Percentiles rank a stretch among this genome's conserved stretches.
Conservation (phyloP, 495 filamentous ascomycete genomes). For the Neurospora hispaniola region DNA sequence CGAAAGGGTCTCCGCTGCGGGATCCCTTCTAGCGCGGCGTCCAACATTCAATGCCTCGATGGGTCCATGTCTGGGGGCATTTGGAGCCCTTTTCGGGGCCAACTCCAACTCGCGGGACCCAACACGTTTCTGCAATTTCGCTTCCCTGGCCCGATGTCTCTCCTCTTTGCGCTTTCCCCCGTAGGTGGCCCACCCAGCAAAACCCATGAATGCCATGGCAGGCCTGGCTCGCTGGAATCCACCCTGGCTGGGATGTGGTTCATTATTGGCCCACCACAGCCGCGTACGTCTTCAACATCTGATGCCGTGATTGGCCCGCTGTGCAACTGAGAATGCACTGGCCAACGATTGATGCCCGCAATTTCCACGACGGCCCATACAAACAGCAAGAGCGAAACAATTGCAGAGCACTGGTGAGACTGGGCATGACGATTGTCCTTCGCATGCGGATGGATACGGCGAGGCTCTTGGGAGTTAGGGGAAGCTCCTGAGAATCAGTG, state of each 20-base stretch:
- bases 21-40: neutral
- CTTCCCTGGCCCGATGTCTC: neutral
- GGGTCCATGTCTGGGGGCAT: neutral
- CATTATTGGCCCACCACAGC: neutral
- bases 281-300: neutral
- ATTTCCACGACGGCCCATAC: neutral
- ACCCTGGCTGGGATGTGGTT: neutral
- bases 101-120: neutral
- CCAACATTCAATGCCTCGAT: neutral
- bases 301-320: neutral
- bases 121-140: neutral
- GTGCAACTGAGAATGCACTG: neutral
- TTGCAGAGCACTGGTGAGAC: neutral
- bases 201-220: neutral
- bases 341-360: neutral
- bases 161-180: neutral
- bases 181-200: neutral
- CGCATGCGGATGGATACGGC: neutral
- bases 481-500: neutral
- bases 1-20: conserved; percentile 3
- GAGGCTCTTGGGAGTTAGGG: neutral
- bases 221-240: neutral
- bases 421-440: neutral
- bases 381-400: conserved; percentile 1
- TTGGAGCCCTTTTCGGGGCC: neutral